Evolutionary conservation across 2,329 filamentous ascomycete species (phyloP), one percentile per base, ranked within the genome.

Genomic region (Phialemonium atrogriseum): DNA sequence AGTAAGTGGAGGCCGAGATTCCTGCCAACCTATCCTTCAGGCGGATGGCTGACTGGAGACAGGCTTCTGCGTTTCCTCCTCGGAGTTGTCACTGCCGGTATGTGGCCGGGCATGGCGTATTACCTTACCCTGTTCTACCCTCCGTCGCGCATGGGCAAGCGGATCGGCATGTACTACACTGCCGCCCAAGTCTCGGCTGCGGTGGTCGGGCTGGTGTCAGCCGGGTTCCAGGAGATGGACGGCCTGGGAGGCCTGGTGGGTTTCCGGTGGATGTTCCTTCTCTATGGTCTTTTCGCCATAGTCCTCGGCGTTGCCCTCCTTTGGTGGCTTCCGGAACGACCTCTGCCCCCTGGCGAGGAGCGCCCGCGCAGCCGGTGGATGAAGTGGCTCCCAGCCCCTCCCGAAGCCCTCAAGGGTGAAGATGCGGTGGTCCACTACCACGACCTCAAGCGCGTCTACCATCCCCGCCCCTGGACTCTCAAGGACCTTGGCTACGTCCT

Each of bases 41-140:
- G 16, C 3, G 15, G 25, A 10, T 29, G 19, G 7, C n/a, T 15
- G 32, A 4, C 40, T 54, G 7, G 5, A 26, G 73, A 73, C 44
- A n/a, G n/a, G n/a, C 66, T 94, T n/a, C 69, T 94, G 17, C 79
- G 87, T 7, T 80, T 94, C 34, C 68, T 94, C 9, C 73, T 94
- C 6, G 87, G 87, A 28, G 71, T 91, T 10, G 86, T 94, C 15
- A 88, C 88, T 51, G 87, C 87, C 2, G 87, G 87, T 27, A 87
- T 94, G 80, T 94, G 87, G 87, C 87, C 87, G 0, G 87, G 87
- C 30, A 94, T 94, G 87, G 77, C 85, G 8, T 91, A 91, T 55
- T 94, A 94, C 50, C 67, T 94, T 27, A 93, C 87, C 0, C 68
- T 94, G 7, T 94, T 94, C 64, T 94, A 94, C 50, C 87, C 87